Evolutionary conservation across 116 monocot genomes (phyloP).

Genomic region (Cymodocea nodosa): DNA sequence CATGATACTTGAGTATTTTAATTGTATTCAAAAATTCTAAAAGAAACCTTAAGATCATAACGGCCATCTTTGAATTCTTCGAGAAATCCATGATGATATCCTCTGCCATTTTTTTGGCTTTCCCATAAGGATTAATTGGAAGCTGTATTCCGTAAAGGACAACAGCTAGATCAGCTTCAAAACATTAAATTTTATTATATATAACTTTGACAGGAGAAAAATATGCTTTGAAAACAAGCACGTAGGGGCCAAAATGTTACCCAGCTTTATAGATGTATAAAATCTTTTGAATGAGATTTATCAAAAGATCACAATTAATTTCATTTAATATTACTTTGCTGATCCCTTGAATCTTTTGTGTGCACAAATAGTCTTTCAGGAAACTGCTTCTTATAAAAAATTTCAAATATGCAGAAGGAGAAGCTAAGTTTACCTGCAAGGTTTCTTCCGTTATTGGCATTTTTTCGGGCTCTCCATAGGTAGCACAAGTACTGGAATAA

Average conservation of each 20-base stretch:
- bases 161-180: too few species aligned
- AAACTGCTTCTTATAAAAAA: too few species aligned
- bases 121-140: slow-evolving; percentile 95
- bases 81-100: slow-evolving; percentile 94
- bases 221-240: too few species aligned
- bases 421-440: slow-evolving; percentile 47
- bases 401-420: too few species aligned
- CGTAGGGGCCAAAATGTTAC: too few species aligned
- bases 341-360: too few species aligned
- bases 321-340: not conserved
- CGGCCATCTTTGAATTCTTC: slow-evolving; percentile 59
- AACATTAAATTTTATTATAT: too few species aligned
- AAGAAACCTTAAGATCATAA: slow-evolving; percentile 80
- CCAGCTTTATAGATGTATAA: too few species aligned
- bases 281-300: too few species aligned
- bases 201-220: too few species aligned
- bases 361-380: too few species aligned
- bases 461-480: slow-evolving; percentile 92
- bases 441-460: slow-evolving; percentile 98
- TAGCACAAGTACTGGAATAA: slow-evolving; percentile 97
- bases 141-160: slow-evolving; percentile 21
- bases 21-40: not conserved
- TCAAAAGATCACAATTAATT: not conserved
- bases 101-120: slow-evolving; percentile 98
- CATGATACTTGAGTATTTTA: not conserved